Percentiles rank a stretch among this genome's conserved stretches.
Conservation (phyloP, 495 filamentous ascomycete species). For the Chaetomidium leptoderma region DNA sequence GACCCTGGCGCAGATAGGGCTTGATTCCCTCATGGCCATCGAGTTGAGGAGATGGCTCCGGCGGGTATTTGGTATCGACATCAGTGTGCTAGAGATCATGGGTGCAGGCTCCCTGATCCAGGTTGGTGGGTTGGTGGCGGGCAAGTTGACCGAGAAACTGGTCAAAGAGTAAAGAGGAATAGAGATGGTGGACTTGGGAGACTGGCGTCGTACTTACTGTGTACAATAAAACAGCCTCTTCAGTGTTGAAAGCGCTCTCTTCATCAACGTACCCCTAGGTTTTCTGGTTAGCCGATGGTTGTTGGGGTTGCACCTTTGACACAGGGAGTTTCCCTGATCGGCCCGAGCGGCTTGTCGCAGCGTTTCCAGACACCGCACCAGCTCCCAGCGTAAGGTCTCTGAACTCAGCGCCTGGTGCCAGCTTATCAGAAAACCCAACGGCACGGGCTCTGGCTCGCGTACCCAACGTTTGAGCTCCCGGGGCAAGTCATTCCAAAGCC, state of each 20-base stretch:
- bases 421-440: not conserved
- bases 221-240: no score
- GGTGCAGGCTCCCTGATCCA: slow-evolving; percentile 27
- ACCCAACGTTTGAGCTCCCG: not conserved
- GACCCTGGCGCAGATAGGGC: slow-evolving; percentile 31
- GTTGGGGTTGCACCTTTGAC: not conserved
- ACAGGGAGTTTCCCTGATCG: not conserved
- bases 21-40: slow-evolving; percentile 41
- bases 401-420: not conserved
- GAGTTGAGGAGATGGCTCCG: slow-evolving; percentile 37
- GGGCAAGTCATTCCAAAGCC: not conserved
- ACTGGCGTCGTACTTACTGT: no score
- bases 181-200: no score
- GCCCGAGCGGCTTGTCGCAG: not conserved
- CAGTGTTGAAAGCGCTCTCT: no score
- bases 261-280: no score
- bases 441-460: not conserved
- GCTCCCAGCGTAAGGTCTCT: not conserved
- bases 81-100: slow-evolving; percentile 41
- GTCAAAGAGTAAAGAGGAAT: not conserved
- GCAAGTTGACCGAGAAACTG: not conserved
- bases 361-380: not conserved
- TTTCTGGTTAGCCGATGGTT: not conserved
- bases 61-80: slow-evolving; percentile 26
- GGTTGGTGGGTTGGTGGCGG: slow-evolving; percentile 27